Evolutionary conservation across 192 early-diverging fungal species (phyloP), one percentile per base, ranked within the genome.

Genomic region (Coemansia javaensis): DNA sequence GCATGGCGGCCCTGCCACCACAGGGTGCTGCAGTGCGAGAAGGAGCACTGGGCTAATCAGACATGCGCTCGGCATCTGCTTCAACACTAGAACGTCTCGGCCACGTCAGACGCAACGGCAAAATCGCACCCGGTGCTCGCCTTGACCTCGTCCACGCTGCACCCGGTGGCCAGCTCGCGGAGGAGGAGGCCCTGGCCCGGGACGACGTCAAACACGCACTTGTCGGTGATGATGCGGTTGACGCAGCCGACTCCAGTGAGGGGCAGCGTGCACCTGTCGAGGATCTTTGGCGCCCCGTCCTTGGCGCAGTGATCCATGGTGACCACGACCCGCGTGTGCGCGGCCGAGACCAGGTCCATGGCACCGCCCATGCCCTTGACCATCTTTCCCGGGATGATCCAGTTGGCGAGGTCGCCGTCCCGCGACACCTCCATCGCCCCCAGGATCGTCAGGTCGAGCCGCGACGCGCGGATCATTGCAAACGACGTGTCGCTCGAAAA

Each of bases 351-450:
- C n/a, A 89, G 53, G 44, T 89, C 86, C 81, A 89, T 86, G 6
- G 86, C 84, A 12, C 86, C 84, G 22, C 86, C 86, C 80, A 79
- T 82, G 52, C 86, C 86, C 75, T 86, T 89, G 63, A 89, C 86
- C 83, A 86, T 84, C 60, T 85, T 89, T 14, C 81, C 79, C 8
- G 86, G 86, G 23, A 89, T 82, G 53, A 89, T 86, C 86, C 86
- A 89, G 78, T 89, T 89, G 38, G 86, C 86, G 40, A 89, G 60
- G 46, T 84, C 82, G 25, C 86, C 86, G 22, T 65, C 61, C 39
- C 78, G 64, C 0, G 84, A 75, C 25, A 62, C 62, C 24, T 66
- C 63, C 56, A 88, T 77, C 14, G 74, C 86, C 21, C 86, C 85
- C 14, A 88, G 62, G 36, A 88, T 77, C 10, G 84, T 83, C 43